These are phyloP conservation scores for Senna siamea DNA, from an alignment of 306 rosid species.

Conservation along the genomic window DNA sequence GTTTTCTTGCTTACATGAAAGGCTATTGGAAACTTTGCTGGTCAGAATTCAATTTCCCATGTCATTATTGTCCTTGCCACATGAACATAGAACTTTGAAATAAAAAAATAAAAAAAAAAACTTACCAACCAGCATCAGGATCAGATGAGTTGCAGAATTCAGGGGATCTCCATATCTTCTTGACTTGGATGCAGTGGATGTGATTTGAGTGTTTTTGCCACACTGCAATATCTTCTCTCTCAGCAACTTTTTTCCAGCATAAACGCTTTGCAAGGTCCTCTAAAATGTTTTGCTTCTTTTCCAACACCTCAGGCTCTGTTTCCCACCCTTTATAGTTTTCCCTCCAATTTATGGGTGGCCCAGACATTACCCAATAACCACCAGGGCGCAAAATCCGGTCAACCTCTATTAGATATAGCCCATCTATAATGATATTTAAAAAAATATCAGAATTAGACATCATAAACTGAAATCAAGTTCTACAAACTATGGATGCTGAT, in stretches of 20 bases:
- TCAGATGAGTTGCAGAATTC: constrained; percentile 50
- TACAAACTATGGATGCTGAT: constrained; percentile 11
- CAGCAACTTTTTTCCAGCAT: constrained; percentile 66
- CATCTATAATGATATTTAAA: constrained; percentile 44
- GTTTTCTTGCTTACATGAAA: neutral
- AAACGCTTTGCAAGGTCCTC: constrained; percentile 57
- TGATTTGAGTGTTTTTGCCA: constrained; percentile 56
- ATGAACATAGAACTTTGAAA: no score
- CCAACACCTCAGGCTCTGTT: constrained; percentile 43
- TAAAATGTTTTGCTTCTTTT: constrained; percentile 46
- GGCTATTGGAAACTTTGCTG: constrained; percentile 2
- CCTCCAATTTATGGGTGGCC: constrained; percentile 73
- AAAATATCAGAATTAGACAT: constrained; percentile 29
- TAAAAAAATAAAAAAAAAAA: constrained; percentile 25
- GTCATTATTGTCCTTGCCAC: no score
- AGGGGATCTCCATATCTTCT: constrained; percentile 42
- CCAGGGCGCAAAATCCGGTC: constrained; percentile 63
- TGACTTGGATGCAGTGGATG: constrained; percentile 43
- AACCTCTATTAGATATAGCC: constrained; percentile 56
- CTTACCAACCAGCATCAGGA: constrained; percentile 59
- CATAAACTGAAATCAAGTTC: no score
- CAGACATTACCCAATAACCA: constrained; percentile 70
- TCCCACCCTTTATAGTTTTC: constrained; percentile 51
- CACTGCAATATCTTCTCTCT: constrained; percentile 47
- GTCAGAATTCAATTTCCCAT: constrained; percentile 4